phyloP scores from a whole-genome alignment of 768 basidiomycete genomes.

The Lactarius sp. region DNA sequence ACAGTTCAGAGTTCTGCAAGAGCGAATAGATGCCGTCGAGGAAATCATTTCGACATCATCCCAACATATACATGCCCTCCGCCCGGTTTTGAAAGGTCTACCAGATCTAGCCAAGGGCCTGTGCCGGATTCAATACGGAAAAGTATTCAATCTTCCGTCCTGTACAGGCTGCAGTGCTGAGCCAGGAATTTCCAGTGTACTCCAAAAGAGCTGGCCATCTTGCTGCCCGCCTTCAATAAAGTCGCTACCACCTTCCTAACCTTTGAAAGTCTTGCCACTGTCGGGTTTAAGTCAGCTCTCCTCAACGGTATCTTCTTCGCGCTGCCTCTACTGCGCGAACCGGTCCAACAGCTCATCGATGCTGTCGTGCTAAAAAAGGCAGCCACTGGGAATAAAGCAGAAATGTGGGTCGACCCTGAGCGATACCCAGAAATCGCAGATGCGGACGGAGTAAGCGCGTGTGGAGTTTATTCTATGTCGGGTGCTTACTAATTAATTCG shows the following conservation, averaged over 20 bases:
- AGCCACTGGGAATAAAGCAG: conserved; percentile 57
- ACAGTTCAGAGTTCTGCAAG: conserved; percentile 55
- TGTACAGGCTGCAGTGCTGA: background rate
- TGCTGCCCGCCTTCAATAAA: conserved; percentile 72
- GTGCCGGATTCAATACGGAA: conserved; percentile 85
- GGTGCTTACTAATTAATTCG: conserved; percentile 1
- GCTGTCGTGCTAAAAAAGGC: conserved; percentile 60
- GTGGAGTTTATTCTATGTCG: background rate
- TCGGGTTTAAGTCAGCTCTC: conserved; percentile 58
- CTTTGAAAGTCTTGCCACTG: conserved; percentile 39
- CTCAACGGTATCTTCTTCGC: conserved; percentile 66
- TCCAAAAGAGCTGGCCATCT: conserved; percentile 70
- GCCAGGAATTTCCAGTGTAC: conserved; percentile 49
- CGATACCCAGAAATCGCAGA: conserved; percentile 55
- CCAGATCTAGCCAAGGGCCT: conserved; percentile 87
- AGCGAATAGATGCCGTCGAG: conserved; percentile 77
- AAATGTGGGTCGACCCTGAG: conserved; percentile 59
- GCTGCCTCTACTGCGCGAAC: conserved; percentile 58
- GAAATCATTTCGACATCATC: conserved; percentile 67
- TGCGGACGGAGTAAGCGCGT: conserved; percentile 45
- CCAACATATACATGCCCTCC: conserved; percentile 59
- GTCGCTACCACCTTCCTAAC: conserved; percentile 59
- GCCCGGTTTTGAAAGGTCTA: conserved; percentile 62
- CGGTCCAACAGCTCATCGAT: conserved; percentile 49
- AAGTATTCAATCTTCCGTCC: conserved; percentile 44